phyloP scores from a whole-genome alignment of 2,329 filamentous ascomycete species.

The Mycosphaerella sp. region DNA sequence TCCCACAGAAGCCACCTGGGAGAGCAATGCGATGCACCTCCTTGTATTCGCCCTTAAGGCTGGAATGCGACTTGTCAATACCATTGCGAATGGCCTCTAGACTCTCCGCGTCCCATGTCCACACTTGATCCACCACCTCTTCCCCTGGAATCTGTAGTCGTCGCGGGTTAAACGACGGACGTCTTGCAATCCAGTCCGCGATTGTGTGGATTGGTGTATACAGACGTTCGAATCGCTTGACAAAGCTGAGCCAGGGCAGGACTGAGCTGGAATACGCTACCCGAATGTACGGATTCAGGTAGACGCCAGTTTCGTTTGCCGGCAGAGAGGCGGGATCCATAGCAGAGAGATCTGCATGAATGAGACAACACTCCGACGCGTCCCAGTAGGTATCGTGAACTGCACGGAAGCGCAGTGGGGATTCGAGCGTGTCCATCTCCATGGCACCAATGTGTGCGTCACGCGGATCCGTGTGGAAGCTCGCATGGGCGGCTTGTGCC shows the following conservation, averaged over 20 bases:
- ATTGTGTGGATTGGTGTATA: constrained; percentile 55
- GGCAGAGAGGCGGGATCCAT: constrained; percentile 23
- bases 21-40: constrained; percentile 14
- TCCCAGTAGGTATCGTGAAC: constrained; percentile 42
- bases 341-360: constrained; percentile 40
- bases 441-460: not conserved
- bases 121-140: constrained; percentile 47
- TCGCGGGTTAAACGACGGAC: constrained; percentile 57
- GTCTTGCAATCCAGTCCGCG: constrained; percentile 47
- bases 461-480: constrained; percentile 10
- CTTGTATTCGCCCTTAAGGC: constrained; percentile 12
- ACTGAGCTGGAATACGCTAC: constrained; percentile 59
- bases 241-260: constrained; percentile 53
- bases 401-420: constrained; percentile 38
- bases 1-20: constrained; percentile 20
- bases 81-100: constrained; percentile 15
- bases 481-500: constrained; percentile 5
- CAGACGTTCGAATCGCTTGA: constrained; percentile 60
- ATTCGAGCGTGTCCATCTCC: constrained; percentile 30
- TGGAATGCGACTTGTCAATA: not conserved
- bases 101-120: constrained; percentile 40
- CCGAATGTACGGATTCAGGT: constrained; percentile 68
- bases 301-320: constrained; percentile 51
- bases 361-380: constrained; percentile 44
- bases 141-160: constrained; percentile 55